A percentile compares a stretch with the other conserved stretches of the same genome.
Evolutionary conservation across 768 basidiomycete species (phyloP).

Genomic region (Hygrophorus pudorinus): DNA sequence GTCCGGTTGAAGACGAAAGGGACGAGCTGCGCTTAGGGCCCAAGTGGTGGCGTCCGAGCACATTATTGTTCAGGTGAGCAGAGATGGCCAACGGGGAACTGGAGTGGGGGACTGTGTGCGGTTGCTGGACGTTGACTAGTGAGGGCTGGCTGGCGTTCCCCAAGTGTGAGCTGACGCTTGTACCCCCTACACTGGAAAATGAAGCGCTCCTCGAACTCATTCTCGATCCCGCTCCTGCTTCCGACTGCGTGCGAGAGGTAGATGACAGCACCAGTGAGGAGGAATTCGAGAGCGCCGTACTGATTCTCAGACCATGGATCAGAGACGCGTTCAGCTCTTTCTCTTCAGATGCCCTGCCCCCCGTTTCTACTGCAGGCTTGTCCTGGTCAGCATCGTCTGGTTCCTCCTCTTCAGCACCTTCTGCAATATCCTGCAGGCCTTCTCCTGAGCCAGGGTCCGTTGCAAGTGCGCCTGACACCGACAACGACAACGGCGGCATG

Average conservation of each 20-base stretch:
- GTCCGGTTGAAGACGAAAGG: conserved; percentile 11
- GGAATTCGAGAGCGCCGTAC: conserved; percentile 27
- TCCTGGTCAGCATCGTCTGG: conserved; percentile 6
- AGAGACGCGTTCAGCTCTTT: conserved; percentile 12
- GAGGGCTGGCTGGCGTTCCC: no score
- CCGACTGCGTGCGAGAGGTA: neutral
- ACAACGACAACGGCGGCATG: no score
- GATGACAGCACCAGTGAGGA: conserved; percentile 13
- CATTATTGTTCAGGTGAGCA: no score
- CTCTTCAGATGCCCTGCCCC: conserved; percentile 9
- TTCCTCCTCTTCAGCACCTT: conserved; percentile 55
- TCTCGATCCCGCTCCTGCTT: neutral
- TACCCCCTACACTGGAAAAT: neutral
- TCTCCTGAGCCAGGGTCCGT: conserved; percentile 5
- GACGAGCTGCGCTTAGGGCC: conserved; percentile 7
- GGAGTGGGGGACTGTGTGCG: no score
- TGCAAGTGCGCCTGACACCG: no score
- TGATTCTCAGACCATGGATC: conserved; percentile 51
- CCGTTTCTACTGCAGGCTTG: conserved; percentile 5
- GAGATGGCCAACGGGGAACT: no score
- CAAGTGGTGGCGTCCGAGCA: no score
- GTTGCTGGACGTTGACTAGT: no score
- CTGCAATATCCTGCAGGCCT: conserved; percentile 50
- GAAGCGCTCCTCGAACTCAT: neutral
- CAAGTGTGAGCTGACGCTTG: no score